Conservation (phyloP, 1,284 basidiomycete genomes). For the Fomitopsis schrenkii region DNA sequence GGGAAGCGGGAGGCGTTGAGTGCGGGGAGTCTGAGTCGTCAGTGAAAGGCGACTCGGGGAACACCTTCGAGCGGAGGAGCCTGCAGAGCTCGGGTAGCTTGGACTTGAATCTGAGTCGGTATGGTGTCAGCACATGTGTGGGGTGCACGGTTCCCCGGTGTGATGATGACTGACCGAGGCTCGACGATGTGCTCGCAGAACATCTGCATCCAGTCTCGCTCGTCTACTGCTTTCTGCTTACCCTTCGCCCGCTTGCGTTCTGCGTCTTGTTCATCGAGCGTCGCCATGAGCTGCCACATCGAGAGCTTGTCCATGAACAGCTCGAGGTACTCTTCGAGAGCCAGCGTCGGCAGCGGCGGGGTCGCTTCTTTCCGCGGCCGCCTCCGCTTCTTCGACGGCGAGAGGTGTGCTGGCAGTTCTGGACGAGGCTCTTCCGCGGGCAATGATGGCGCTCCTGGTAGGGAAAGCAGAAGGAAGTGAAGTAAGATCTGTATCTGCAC, state of each 20-base stretch:
- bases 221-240: constrained; percentile 25
- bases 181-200: constrained; percentile 67
- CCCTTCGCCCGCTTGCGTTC: constrained; percentile 14
- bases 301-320: constrained; percentile 73
- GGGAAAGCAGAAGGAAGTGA: constrained; percentile 57
- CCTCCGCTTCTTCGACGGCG: constrained; percentile 20
- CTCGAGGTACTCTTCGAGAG: constrained; percentile 54
- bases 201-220: constrained; percentile 67
- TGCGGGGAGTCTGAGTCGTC: constrained; percentile 35
- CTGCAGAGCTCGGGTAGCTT: constrained; percentile 50
- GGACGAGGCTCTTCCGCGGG: constrained; percentile 2
- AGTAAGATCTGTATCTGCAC: constrained; percentile 71
- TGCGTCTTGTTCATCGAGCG: constrained; percentile 28
- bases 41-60: constrained; percentile 55
- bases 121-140: background rate
- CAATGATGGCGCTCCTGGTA: constrained; percentile 36
- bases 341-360: constrained; percentile 16
- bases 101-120: constrained; percentile 48
- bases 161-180: constrained; percentile 41
- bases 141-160: background rate
- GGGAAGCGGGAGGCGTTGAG: constrained; percentile 23
- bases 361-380: constrained; percentile 34
- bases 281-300: constrained; percentile 63
- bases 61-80: constrained; percentile 63
- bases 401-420: constrained; percentile 15